phyloP scores from a whole-genome alignment of 2,329 filamentous ascomycete genomes.

The Ophiostoma ulmi region DNA sequence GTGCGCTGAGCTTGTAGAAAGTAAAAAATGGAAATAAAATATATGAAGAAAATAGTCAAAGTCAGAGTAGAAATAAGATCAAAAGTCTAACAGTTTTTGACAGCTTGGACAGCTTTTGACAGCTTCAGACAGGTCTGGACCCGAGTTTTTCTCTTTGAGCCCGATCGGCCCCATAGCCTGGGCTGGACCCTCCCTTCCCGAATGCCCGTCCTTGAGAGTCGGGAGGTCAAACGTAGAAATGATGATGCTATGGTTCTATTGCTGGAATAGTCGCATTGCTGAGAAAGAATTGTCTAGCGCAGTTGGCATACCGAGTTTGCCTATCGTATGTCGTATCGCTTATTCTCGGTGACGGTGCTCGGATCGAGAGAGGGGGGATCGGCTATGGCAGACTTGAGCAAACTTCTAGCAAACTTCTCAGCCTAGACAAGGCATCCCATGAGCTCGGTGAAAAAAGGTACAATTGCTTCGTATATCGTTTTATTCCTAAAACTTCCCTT shows the following conservation, averaged over 20 bases:
- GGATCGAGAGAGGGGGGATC: background rate
- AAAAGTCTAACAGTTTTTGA: background rate
- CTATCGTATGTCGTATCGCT: background rate
- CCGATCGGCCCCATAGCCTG: slow-evolving; percentile 10
- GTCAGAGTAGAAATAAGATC: too few relatives aligned
- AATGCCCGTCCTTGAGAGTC: background rate
- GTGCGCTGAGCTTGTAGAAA: background rate
- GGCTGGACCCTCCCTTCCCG: slow-evolving; percentile 7
- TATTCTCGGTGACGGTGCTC: background rate
- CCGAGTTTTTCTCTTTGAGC: slow-evolving; percentile 8
- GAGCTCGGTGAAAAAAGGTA: background rate
- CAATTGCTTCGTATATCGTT: background rate
- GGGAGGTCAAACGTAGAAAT: background rate
- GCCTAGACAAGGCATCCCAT: background rate
- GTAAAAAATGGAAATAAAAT: background rate
- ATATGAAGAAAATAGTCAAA: too few relatives aligned
- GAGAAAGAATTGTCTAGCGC: background rate
- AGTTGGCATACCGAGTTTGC: background rate
- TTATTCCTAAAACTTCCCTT: too few relatives aligned
- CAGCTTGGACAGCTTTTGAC: background rate
- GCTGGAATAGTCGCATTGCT: too few relatives aligned
- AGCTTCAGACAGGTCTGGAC: background rate
- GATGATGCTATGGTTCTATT: background rate
- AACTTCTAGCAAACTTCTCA: background rate
- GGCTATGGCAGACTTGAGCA: background rate